Evolutionary conservation across 352 stramenopile genomes (phyloP).

Genomic region (Pythium monospermum): DNA sequence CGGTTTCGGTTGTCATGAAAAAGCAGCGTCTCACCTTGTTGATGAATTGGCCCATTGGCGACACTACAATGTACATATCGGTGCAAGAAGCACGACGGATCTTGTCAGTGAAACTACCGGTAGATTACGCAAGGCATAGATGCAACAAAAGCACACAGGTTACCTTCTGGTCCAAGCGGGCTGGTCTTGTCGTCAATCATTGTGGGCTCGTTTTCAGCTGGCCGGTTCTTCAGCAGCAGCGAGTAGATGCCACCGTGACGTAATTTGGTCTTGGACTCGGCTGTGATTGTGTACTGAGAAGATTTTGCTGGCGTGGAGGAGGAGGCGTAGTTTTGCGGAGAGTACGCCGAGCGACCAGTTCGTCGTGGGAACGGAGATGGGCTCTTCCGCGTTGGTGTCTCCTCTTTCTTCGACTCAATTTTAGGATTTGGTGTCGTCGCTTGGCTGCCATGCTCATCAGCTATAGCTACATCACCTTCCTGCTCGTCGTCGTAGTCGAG

Average conservation of each 20-base stretch:
- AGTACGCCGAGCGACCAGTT: no score
- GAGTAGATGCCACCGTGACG: conserved; percentile 80
- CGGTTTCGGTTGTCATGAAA: no score
- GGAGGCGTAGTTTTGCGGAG: no score
- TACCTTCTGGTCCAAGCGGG: conserved; percentile 15
- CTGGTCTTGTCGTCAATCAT: conserved; percentile 47
- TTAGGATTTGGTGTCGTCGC: neutral
- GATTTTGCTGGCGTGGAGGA: neutral
- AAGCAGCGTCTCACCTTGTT: conserved; percentile 19
- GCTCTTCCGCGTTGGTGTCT: neutral
- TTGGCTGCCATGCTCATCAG: neutral
- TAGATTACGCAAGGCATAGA: no score
- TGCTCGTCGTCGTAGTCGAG: conserved; percentile 17
- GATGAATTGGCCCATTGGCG: conserved; percentile 4
- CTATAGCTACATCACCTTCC: neutral
- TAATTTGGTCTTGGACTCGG: conserved; percentile 42
- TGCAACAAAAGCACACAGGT: neutral
- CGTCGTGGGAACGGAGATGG: no score
- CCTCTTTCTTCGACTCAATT: neutral
- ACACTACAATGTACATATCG: conserved; percentile 4
- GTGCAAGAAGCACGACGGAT: no score
- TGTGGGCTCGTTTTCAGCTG: conserved; percentile 38
- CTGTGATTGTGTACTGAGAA: neutral
- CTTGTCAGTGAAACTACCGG: no score
- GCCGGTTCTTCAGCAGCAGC: conserved; percentile 59